Evolutionary conservation across 257 asterid genomes (phyloP), one percentile per base, ranked within the genome.

Genomic region (Solanum bulbocastanum): DNA sequence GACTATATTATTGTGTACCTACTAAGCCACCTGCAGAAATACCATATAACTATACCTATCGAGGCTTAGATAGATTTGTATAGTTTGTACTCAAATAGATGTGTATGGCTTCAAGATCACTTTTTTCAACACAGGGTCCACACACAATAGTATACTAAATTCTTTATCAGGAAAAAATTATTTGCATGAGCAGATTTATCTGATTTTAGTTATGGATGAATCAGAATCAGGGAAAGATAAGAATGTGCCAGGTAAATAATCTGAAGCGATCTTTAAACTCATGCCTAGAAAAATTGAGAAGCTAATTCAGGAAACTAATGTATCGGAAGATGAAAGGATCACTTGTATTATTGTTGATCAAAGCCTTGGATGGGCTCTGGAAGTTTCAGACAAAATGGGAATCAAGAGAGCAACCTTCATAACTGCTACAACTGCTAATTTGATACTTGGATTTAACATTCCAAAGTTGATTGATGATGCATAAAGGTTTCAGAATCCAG

Each of bases 341-440:
- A 90, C 81, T 8, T 93, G 96, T 49, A 37, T 94, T 25, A 87
- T 94, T 56, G 94, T 91, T 44, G 95, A 95, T 90, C 92, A 89
- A 35, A 65, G 87, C 32, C 84, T 93, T 32, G 94, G 96, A 11
- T 87, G 91, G 87, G 91, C 93, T 66, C 88, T 83, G 13, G 85
- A 87, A 46, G 84, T 93, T 7, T 92, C 94, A 0, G 36, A 15
- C 68, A 88, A 87, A 56, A 35, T 93, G 91, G 96, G 93, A 42
- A 56, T 94, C 23, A 58, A 90, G 6, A 81, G 92, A 4, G 98
- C 84, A 6, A 92, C 94, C 3, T 95, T 93, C 90, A 88, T 88
- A 88, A 90, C 97, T 3, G 94, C 96, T 20, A 93, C 95, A 3
- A 96, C 94, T 6, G 94, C 96, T 5, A 20, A 81, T n/a, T 82